phyloP scores from a whole-genome alignment of 768 basidiomycete species.

The Tremella fuciformis region DNA sequence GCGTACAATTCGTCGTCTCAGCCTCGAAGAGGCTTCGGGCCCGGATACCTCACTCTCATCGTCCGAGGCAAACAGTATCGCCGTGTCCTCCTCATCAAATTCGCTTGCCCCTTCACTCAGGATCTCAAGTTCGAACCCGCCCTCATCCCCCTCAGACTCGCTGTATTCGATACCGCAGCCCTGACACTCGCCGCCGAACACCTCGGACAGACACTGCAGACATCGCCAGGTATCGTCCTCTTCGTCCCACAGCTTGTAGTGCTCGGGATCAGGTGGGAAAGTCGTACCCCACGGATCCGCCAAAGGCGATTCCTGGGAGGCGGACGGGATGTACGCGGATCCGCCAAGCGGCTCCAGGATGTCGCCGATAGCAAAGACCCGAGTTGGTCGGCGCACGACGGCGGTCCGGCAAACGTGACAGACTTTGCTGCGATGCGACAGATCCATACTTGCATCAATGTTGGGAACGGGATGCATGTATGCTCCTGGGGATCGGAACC shows the following conservation, averaged over 20 bases:
- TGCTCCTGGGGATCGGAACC: conserved; percentile 34
- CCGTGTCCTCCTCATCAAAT: conserved; percentile 5
- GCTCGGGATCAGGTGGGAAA: conserved; percentile 31
- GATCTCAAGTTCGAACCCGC: conserved; percentile 11
- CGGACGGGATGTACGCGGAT: conserved; percentile 16
- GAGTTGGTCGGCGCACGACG: conserved; percentile 33
- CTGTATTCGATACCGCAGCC: conserved; percentile 32
- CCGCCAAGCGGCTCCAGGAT: conserved; percentile 40
- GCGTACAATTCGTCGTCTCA: too few relatives aligned
- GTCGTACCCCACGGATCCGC: conserved; percentile 35
- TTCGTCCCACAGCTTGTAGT: conserved; percentile 28
- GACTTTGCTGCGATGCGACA: conserved; percentile 33
- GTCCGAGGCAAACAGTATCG: conserved; percentile 4
- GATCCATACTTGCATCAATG: conserved; percentile 21
- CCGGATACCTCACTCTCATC: not conserved
- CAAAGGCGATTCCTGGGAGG: conserved; percentile 12
- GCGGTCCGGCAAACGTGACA: conserved; percentile 40
- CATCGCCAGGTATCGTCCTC: conserved; percentile 28
- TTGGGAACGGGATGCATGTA: conserved; percentile 17
- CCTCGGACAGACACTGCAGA: conserved; percentile 33
- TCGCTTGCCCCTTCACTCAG: conserved; percentile 5
- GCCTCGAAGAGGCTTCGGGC: not conserved
- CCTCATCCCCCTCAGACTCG: conserved; percentile 16
- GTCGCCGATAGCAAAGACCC: conserved; percentile 26
- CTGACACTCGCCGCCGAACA: conserved; percentile 20